Conservation (phyloP, 139 green algal genomes). For the Chlorella vulgaris region DNA sequence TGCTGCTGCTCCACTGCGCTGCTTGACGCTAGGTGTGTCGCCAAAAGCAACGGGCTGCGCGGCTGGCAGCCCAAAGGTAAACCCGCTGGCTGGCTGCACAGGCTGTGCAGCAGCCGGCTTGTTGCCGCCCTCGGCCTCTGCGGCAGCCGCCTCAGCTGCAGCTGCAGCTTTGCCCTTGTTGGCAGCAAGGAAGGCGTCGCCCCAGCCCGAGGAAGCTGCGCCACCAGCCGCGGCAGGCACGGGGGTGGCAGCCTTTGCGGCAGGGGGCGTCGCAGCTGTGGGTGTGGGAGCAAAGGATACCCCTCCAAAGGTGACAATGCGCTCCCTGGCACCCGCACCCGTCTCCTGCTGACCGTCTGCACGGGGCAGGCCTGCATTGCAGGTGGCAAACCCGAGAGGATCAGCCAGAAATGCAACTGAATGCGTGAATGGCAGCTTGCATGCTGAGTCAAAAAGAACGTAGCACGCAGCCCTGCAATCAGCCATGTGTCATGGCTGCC, state of each 20-base stretch:
- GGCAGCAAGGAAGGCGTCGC: conserved; percentile 10
- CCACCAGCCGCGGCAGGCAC: not conserved
- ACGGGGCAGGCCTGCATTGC: conserved; percentile 17
- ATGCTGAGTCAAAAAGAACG: too few relatives aligned
- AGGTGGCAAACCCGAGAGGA: too few relatives aligned
- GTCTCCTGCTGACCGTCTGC: not conserved
- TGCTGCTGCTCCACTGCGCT: not conserved
- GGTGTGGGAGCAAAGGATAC: conserved; percentile 21
- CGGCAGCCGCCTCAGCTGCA: not conserved
- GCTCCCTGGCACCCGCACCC: conserved; percentile 3
- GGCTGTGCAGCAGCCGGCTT: not conserved
- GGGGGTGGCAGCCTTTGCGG: not conserved
- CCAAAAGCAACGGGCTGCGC: not conserved
- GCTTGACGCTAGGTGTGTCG: conserved; percentile 12
- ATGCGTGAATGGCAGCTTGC: too few relatives aligned
- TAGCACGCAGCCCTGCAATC: too few relatives aligned
- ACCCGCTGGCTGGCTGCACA: not conserved
- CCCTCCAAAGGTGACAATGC: conserved; percentile 39
- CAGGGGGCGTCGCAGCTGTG: not conserved
- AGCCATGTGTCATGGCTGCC: too few relatives aligned
- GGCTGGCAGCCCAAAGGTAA: conserved; percentile 21
- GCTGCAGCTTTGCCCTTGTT: not conserved
- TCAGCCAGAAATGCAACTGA: too few relatives aligned
- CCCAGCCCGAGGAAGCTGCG: conserved; percentile 8
- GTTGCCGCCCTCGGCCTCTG: not conserved